Base-by-base conservation (phyloP, 2,329 filamentous ascomycete genomes). In the Blastomyces percursus region DNA sequence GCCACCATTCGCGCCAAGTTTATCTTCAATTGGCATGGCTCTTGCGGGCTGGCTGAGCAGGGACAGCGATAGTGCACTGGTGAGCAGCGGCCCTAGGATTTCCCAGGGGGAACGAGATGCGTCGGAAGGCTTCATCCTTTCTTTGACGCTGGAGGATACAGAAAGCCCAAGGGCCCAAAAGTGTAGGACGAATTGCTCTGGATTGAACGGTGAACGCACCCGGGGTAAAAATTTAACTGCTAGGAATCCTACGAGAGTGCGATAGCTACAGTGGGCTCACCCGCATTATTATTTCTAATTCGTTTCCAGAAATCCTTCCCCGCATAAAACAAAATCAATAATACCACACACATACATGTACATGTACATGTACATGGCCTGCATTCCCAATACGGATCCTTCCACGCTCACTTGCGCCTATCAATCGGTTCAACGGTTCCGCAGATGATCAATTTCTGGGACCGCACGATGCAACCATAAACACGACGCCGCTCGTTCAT, bases 61-160 rank as follows among this genome's bases (percentile, higher is more conserved):
- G 5, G 55, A 55, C 24, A 65, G 55, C 3, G 59, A 55, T 24
- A 65, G 55, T 1, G 55, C 40, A 19, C 62, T 63, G 64, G 42
- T 61, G 58, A 64, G 42, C 57, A 62, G 57, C 27, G 46, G 46
- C 24, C 60, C 64, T 19, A 64, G 60, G 42, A 46, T 12, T 21
- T 21, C 60, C 56, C 40, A 46, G 8, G 16, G 21, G 38, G 9
- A 19, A 30, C 21, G 14, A 30, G 56, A 46, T 24, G 58, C 44
- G 27, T 60, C 61, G 30, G 57, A 38, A 24, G 63, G 59, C 59
- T 64, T 59, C 64, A 65, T 65, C 30, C 58, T 59, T 30, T 50
- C 51, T 51, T 61, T 40, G n/a, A 9, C 24, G 24, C 21, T 19
- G 24, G 44, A 46, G 21, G 40, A 44, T 44, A 38, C 4, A 38